Conservation (phyloP, 352 stramenopile genomes). For the Thraustochytrium sp. region DNA sequence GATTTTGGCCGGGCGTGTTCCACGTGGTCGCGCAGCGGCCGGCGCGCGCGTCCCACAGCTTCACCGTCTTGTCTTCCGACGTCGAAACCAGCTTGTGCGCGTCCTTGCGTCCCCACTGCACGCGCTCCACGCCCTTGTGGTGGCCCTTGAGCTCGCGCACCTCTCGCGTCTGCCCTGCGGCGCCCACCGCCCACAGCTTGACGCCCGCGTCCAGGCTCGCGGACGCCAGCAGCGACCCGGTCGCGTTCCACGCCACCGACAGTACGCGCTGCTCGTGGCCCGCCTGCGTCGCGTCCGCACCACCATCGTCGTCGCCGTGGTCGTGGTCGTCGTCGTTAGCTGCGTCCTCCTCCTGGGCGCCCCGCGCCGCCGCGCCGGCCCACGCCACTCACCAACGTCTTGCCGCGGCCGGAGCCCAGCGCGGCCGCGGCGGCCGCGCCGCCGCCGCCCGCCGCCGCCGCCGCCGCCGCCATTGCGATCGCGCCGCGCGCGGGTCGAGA, state of each 20-base stretch:
- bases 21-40: neutral
- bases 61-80: constrained; percentile 15
- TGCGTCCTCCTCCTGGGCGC: too few relatives aligned
- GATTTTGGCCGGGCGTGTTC: neutral
- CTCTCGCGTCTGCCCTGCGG: neutral
- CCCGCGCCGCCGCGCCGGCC: too few relatives aligned
- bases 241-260: neutral
- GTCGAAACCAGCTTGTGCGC: constrained; percentile 16
- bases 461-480: too few relatives aligned
- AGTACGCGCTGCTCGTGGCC: constrained; percentile 10
- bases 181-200: constrained; percentile 13
- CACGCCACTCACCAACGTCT: too few relatives aligned
- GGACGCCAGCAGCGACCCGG: neutral
- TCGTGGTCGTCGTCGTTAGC: too few relatives aligned
- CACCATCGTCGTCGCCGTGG: too few relatives aligned
- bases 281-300: too few relatives aligned
- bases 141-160: constrained; percentile 22
- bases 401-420: too few relatives aligned
- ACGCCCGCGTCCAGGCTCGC: neutral
- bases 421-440: too few relatives aligned
- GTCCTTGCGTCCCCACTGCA: neutral
- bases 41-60: constrained; percentile 29
- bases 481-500: too few relatives aligned
- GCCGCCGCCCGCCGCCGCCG: too few relatives aligned
- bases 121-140: neutral